Evolutionary conservation across 1,284 basidiomycete species (phyloP), one percentile per base, ranked within the genome.

Genomic region (Irpex sp.): DNA sequence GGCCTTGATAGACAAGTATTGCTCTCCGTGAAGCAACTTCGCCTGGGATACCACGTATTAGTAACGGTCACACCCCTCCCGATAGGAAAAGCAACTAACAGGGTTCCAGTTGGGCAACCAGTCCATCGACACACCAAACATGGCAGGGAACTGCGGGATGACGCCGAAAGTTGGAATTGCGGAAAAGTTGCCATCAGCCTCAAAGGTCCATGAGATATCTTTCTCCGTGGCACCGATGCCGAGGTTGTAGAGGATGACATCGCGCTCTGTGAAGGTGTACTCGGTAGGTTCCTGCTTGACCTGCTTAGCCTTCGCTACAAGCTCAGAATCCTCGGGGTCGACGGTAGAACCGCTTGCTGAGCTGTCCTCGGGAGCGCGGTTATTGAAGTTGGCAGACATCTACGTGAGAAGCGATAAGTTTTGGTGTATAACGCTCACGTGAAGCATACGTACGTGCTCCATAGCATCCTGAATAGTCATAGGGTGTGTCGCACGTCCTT

Each of bases 1-100:
- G 1, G 81, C 88, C 73, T 93, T 92, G 77, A 99, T 95, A 66
- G 88, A 83, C 66, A 99, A 81, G 77, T 94, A 98, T 75, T 99
- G 97, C 77, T 99, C 97, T 64, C 97, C 97, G 77, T 99, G 97
- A 34, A 99, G 84, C n/a, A 99, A 82, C 79, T 96, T 98, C 65
- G 95, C 93, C 85, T 93, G 69, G 31, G 5, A 57, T 59, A 34
- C 71, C 47, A 57, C 8, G 31, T 48, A 19, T 38, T 11, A 61
- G 7, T 8, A 48, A 31, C 59, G 61, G 47, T 57, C 47, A 38
- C 34, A 36, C 5, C 2, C 31, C 6, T 56, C 0, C 13, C 26
- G n/a, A 15, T 9, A 38, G 21, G 37, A 36, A 60, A 26, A 52
- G 47, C 31, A 34, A 78, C 84, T 60, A 70, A 92, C 93, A 19